phyloP scores from a whole-genome alignment of 2,329 filamentous ascomycete genomes.

The Tolypocladium tundrense region DNA sequence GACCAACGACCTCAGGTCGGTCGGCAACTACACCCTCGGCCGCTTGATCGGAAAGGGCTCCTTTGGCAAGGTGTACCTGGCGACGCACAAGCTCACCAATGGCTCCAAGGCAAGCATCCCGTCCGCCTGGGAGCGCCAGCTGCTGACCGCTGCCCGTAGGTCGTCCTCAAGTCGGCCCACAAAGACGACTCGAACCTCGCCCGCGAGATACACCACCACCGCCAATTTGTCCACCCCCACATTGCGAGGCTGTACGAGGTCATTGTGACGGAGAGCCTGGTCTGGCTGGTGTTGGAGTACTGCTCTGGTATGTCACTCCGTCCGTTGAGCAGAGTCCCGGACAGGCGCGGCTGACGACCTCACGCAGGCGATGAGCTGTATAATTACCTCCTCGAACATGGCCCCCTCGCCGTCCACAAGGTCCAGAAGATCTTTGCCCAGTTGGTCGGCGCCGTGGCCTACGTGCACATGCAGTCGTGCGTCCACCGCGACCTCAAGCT shows the following conservation, averaged over 20 bases:
- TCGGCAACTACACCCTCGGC: constrained; percentile 91
- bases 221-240: constrained; percentile 94
- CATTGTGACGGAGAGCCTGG: constrained; percentile 87
- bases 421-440: constrained; percentile 95
- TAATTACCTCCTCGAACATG: constrained; percentile 84
- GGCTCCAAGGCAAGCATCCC: constrained; percentile 66
- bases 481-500: constrained; percentile 95
- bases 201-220: constrained; percentile 95
- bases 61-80: constrained; percentile 96
- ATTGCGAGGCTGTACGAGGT: constrained; percentile 96
- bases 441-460: constrained; percentile 85
- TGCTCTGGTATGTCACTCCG: constrained; percentile 60
- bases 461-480: constrained; percentile 90
- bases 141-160: constrained; percentile 38
- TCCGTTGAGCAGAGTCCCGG: no score
- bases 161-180: constrained; percentile 95
- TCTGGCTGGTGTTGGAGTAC: constrained; percentile 96
- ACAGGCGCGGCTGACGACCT: constrained; percentile 13
- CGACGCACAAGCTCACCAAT: constrained; percentile 94
- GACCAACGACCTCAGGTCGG: constrained; percentile 78
- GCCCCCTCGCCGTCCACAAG: constrained; percentile 72
- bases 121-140: not conserved
- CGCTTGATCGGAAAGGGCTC: constrained; percentile 93
- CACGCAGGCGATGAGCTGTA: constrained; percentile 82
- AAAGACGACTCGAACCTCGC: constrained; percentile 94